These are phyloP conservation scores for Uromyces viciae-fabae DNA, from an alignment of 1,284 basidiomycete genomes.

Conservation along the genomic window DNA sequence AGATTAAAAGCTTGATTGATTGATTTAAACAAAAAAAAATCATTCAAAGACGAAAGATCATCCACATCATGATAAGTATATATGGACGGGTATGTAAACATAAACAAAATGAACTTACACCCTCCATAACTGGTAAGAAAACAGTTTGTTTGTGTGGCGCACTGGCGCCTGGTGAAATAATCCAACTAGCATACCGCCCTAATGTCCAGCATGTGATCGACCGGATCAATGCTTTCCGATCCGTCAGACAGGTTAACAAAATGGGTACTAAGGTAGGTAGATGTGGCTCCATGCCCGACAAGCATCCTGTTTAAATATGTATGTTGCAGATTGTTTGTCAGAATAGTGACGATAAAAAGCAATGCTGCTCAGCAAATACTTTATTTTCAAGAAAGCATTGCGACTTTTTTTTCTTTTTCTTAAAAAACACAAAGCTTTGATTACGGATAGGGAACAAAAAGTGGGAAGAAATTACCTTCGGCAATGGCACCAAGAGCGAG, in stretches of 20 bases:
- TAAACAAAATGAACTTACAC: constrained; percentile 63
- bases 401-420: too few species aligned
- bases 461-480: constrained; percentile 64
- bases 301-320: constrained; percentile 83
- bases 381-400: too few species aligned
- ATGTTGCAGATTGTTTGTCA: constrained; percentile 46
- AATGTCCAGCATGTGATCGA: constrained; percentile 99
- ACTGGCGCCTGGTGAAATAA: constrained; percentile 67
- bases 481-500: constrained; percentile 96
- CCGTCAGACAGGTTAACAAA: constrained; percentile 80
- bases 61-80: not conserved
- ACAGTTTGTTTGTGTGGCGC: constrained; percentile 81
- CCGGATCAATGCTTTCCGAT: constrained; percentile 91
- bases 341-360: constrained; percentile 36
- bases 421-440: too few species aligned
- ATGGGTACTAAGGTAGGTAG: constrained; percentile 87
- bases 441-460: not conserved
- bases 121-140: constrained; percentile 97
- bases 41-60: not conserved
- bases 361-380: too few species aligned
- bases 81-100: not conserved
- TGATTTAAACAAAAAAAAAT: not conserved
- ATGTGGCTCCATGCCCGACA: constrained; percentile 90
- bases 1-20: constrained; percentile 71
- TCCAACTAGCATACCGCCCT: constrained; percentile 97